Conservation (phyloP, 1,284 basidiomycete species). For the Fomitopsis pinicola region DNA sequence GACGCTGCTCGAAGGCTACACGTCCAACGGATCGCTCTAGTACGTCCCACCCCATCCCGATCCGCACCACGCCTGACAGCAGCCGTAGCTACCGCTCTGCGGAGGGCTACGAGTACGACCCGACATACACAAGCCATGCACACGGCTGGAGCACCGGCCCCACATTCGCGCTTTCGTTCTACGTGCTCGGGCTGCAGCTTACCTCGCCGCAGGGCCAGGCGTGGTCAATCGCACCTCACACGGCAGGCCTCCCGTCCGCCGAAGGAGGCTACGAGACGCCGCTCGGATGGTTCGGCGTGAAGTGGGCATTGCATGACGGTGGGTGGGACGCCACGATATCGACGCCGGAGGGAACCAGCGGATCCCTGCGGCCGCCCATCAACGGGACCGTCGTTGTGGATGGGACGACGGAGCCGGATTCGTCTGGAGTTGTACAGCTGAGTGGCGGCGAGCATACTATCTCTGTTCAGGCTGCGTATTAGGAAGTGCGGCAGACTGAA, state of each 20-base stretch:
- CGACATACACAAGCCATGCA: slow-evolving; percentile 42
- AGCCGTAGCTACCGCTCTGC: slow-evolving; percentile 35
- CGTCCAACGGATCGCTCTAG: slow-evolving; percentile 46
- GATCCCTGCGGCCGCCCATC: slow-evolving; percentile 27
- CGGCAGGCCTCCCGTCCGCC: slow-evolving; percentile 34
- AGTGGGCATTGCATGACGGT: slow-evolving; percentile 24
- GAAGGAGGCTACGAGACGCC: slow-evolving; percentile 42
- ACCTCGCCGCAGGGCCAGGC: slow-evolving; percentile 34
- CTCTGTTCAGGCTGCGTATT: background rate
- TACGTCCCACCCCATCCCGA: slow-evolving; percentile 17
- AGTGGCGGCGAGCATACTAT: background rate
- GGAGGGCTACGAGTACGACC: slow-evolving; percentile 45
- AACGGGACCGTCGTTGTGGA: slow-evolving; percentile 27
- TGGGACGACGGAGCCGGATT: slow-evolving; percentile 8
- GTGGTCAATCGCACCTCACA: slow-evolving; percentile 38
- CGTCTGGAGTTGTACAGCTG: background rate
- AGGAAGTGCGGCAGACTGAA: too few relatives aligned
- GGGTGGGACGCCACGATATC: slow-evolving; percentile 25
- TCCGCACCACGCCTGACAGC: background rate
- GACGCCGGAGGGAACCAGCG: slow-evolving; percentile 30
- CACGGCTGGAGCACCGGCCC: slow-evolving; percentile 33
- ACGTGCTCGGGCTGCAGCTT: slow-evolving; percentile 38
- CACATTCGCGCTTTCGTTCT: slow-evolving; percentile 36
- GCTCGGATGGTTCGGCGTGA: slow-evolving; percentile 37
- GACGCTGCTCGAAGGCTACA: slow-evolving; percentile 49